phyloP scores from a whole-genome alignment of 495 filamentous ascomycete genomes.

The Cercophora newfieldiana region DNA sequence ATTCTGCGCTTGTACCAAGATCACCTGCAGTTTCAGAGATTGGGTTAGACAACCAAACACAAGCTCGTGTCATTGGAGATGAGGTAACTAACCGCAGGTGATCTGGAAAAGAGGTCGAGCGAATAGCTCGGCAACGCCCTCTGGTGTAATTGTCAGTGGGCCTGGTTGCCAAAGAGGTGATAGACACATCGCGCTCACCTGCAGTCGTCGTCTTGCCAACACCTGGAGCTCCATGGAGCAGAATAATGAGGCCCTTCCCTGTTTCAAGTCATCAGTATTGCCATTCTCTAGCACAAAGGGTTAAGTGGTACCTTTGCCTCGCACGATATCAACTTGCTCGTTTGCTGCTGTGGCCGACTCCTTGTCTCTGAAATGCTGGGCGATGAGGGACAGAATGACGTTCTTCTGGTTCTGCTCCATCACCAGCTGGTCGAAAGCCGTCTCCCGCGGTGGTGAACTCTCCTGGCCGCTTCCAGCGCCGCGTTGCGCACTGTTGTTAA shows the following conservation, averaged over 20 bases:
- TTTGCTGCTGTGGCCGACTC: constrained; percentile 20
- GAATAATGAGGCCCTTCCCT: background rate
- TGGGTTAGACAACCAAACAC: no score
- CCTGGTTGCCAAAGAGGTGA: background rate
- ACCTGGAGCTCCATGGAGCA: background rate
- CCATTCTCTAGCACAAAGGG: constrained; percentile 34
- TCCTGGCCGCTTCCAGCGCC: background rate
- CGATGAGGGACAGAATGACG: constrained; percentile 40
- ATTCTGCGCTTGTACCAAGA: constrained; percentile 39
- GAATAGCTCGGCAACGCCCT: constrained; percentile 31
- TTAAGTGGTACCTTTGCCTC: constrained; percentile 38
- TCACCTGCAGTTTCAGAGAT: no score
- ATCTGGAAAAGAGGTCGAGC: constrained; percentile 33
- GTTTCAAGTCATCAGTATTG: background rate
- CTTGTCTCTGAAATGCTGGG: constrained; percentile 44
- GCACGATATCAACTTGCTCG: constrained; percentile 40
- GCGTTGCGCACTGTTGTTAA: constrained; percentile 13
- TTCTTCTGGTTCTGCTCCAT: constrained; percentile 35
- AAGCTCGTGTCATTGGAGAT: no score
- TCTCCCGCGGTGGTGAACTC: constrained; percentile 14
- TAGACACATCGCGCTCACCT: constrained; percentile 31
- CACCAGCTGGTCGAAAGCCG: constrained; percentile 41
- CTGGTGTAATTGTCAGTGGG: no score
- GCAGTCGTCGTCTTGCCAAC: constrained; percentile 24
- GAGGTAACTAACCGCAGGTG: constrained; percentile 30